Evolutionary conservation across 768 basidiomycete genomes (phyloP).

Genomic region (Daedaleopsis nitida): DNA sequence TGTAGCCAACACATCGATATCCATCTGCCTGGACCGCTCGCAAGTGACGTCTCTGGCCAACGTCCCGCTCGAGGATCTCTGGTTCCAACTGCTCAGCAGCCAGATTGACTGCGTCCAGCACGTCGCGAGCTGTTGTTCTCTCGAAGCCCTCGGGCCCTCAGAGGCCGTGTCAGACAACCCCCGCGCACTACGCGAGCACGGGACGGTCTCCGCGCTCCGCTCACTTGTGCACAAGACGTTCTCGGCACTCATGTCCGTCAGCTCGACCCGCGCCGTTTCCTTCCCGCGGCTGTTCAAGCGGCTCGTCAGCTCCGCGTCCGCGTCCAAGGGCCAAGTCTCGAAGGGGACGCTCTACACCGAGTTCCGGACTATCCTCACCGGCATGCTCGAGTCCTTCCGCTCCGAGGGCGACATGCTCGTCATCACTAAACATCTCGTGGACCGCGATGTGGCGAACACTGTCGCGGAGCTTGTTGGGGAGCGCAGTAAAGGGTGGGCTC

Average conservation of each 20-base stretch:
- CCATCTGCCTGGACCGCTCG: constrained; percentile 73
- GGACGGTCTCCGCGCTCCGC: constrained; percentile 58
- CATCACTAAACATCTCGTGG: constrained; percentile 80
- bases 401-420: constrained; percentile 88
- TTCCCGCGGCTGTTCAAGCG: constrained; percentile 94
- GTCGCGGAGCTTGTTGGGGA: constrained; percentile 62
- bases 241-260: constrained; percentile 78
- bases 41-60: constrained; percentile 39
- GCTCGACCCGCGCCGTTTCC: constrained; percentile 76
- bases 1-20: constrained; percentile 61
- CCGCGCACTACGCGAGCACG: constrained; percentile 26
- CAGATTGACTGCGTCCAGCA: constrained; percentile 81
- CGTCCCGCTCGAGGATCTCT: constrained; percentile 75
- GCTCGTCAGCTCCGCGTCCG: constrained; percentile 74
- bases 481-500: constrained; percentile 63
- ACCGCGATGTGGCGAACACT: constrained; percentile 79
- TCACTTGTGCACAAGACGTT: constrained; percentile 84
- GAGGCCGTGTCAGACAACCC: constrained; percentile 21
- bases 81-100: constrained; percentile 83
- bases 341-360: constrained; percentile 80
- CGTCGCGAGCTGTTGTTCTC: constrained; percentile 48
- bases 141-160: constrained; percentile 15
- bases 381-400: constrained; percentile 96
- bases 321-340: constrained; percentile 49
- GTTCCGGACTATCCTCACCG: constrained; percentile 85